Base-by-base conservation (phyloP, 2,329 filamentous ascomycete genomes). In the Monilinia laxa region DNA sequence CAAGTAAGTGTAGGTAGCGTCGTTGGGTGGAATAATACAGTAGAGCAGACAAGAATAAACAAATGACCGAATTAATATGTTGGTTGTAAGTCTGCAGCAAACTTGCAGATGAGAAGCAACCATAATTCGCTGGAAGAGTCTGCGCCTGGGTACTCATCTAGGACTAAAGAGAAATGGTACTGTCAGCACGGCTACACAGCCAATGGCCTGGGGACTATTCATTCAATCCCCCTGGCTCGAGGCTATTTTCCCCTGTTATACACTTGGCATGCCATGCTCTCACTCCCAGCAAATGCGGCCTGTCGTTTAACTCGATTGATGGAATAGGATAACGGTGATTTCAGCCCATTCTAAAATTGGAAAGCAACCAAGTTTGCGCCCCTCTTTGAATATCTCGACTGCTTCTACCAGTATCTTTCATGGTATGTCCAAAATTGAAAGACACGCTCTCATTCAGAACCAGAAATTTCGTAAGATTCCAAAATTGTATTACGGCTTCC, bases 271-370 rank as follows among this genome's bases (percentile, higher is more conserved):
- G 59, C 64, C 57, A 63, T 63, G 64, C 28, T 65, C 52, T 57
- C 28, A 56, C 52, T 65, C 31, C 54, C 54, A 65, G 63, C 54
- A 59, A 52, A 62, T 65, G 64, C 55, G 55, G 55, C 35, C 64
- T 31, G 47, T 60, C 55, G 28, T 59, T 65, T 51, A 60, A 60
- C 28, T 60, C 12, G 54, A 53, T 53, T 55, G 57, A 62, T 66
- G 64, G 51, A 38, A 62, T 47, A 54, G 64, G 64, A 49, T 35
- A 66, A 66, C 51, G 64, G 51, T 63, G 16, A 52, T 66, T 66
- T 64, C 63, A 68, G 64, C 56, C 64, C 67, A 65, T 52, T 69
- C 68, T 69, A 69, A 68, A 66, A 66, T 68, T 69, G 67, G 68
- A 62, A 62, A 63, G 58, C 58, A 69, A 28, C 49, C 31, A 56